Conservation (phyloP, 352 stramenopile species). For the Globisporangium cederbergense region DNA sequence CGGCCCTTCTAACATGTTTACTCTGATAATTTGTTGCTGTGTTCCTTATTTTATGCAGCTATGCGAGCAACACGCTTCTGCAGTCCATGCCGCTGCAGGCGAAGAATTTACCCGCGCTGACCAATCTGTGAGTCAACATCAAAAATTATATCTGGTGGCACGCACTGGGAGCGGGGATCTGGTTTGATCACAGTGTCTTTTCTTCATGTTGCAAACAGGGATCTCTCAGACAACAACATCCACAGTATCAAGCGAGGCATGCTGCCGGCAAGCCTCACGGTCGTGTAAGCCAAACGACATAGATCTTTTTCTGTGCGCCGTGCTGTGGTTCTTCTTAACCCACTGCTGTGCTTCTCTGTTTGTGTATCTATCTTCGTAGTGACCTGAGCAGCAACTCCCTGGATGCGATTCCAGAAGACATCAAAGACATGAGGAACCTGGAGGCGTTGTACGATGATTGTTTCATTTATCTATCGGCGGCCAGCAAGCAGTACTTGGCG, state of each 20-base stretch:
- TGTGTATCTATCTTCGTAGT: neutral
- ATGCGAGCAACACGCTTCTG: slow-evolving; percentile 7
- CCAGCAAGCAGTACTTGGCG: no score
- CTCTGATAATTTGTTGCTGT: neutral
- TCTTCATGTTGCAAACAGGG: neutral
- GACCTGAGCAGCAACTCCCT: slow-evolving; percentile 3
- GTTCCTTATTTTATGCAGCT: neutral
- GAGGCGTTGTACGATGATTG: slow-evolving; percentile 1
- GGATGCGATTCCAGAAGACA: slow-evolving; percentile 2
- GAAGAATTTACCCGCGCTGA: neutral
- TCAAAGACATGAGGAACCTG: slow-evolving; percentile 1
- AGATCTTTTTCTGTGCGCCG: no score
- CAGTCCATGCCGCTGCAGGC: neutral
- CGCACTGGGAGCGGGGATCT: no score
- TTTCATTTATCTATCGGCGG: neutral
- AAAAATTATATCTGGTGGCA: no score
- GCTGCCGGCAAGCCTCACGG: neutral
- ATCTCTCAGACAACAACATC: slow-evolving; percentile 9
- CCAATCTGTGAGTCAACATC: slow-evolving; percentile 1
- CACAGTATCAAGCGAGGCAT: neutral
- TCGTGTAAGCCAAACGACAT: neutral
- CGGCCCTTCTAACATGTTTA: neutral
- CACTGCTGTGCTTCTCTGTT: no score
- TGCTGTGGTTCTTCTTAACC: no score
- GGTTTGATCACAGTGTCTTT: neutral